A percentile compares a stretch with the other conserved stretches of the same genome.
Evolutionary conservation across 1,284 basidiomycete species (phyloP).

Genomic region (Neotropicomus parvogracilis): DNA sequence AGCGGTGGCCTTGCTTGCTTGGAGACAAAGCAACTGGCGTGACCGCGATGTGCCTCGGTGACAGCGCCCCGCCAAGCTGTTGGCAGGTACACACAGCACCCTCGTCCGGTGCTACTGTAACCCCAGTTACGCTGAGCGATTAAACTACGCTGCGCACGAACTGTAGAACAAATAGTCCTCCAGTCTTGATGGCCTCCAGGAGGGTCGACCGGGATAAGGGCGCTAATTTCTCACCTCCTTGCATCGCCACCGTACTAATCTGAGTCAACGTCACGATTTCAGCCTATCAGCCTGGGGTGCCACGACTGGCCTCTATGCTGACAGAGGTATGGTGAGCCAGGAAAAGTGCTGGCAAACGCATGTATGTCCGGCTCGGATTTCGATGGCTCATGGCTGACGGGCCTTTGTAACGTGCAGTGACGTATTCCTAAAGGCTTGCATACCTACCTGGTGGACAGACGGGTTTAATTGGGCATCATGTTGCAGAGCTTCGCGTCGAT

Average conservation of each 20-base stretch:
- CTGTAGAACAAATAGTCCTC: no score
- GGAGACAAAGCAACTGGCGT: no score
- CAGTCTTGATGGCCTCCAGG: no score
- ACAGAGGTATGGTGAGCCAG: neutral
- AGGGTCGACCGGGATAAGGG: neutral
- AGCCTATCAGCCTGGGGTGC: no score
- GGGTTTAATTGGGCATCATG: neutral
- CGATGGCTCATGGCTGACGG: neutral
- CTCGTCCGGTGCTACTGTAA: no score
- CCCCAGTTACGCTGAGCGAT: neutral
- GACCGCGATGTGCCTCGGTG: no score
- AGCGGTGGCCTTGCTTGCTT: conserved; percentile 9
- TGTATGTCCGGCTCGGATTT: neutral
- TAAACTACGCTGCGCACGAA: neutral
- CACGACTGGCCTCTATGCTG: neutral
- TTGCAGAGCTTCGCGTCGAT: conserved; percentile 4
- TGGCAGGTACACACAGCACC: neutral
- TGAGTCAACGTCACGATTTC: neutral
- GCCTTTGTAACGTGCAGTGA: neutral
- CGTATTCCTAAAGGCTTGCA: neutral
- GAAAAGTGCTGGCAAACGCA: neutral
- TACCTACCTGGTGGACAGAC: neutral
- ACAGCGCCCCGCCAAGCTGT: neutral
- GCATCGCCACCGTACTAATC: neutral
- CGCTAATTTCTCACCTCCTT: conserved; percentile 4